Evolutionary conservation across 805 yeast species (phyloP).

Genomic region (Yamadazyma ubonensis): DNA sequence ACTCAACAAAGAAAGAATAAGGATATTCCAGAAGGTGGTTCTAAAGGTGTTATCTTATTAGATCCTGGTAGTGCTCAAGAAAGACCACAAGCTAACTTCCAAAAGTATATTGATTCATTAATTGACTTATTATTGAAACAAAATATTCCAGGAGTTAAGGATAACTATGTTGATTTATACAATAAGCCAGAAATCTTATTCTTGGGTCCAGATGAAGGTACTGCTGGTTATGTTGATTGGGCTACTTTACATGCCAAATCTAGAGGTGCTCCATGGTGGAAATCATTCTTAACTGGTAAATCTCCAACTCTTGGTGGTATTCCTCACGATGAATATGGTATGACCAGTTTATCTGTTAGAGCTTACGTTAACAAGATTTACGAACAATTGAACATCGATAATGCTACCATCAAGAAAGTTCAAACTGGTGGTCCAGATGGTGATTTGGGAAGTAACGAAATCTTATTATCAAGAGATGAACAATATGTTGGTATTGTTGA

Average conservation of each 20-base stretch:
- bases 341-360: slow-evolving; percentile 94
- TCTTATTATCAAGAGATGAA: slow-evolving; percentile 79
- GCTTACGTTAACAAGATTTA: slow-evolving; percentile 87
- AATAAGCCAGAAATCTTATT: slow-evolving; percentile 85
- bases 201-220: slow-evolving; percentile 99
- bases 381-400: slow-evolving; percentile 66
- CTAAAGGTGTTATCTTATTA: slow-evolving; percentile 91
- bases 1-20: slow-evolving; percentile 97
- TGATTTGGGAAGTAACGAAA: slow-evolving; percentile 95
- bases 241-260: slow-evolving; percentile 90
- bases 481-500: slow-evolving; percentile 86
- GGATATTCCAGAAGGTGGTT: slow-evolving; percentile 99
- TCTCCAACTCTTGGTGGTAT: slow-evolving; percentile 91
- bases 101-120: slow-evolving; percentile 88
- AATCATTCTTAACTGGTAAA: slow-evolving; percentile 96
- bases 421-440: slow-evolving; percentile 99
- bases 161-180: slow-evolving; percentile 79
- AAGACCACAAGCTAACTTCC: slow-evolving; percentile 79
- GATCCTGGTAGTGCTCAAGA: slow-evolving; percentile 76
- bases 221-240: slow-evolving; percentile 95
- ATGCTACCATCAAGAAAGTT: slow-evolving; percentile 63
- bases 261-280: slow-evolving; percentile 98
- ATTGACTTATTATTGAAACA: slow-evolving; percentile 74
- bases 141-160: slow-evolving; percentile 76
- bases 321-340: slow-evolving; percentile 97